These are phyloP conservation scores for Oxyria digyna DNA, from an alignment of 148 eudicot species.

Conservation along the genomic window DNA sequence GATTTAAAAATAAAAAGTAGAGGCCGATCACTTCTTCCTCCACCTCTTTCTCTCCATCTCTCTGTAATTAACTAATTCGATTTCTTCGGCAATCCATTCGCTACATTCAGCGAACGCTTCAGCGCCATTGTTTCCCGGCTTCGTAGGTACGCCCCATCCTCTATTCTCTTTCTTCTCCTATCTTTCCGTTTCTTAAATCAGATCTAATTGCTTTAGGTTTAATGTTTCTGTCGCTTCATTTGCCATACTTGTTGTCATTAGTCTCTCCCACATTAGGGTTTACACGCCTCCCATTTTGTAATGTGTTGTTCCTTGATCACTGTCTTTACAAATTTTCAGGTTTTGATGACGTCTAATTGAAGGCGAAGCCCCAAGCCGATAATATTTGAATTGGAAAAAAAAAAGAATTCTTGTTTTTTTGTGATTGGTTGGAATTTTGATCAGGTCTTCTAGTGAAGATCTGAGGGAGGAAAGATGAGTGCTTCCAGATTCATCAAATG, in stretches of 20 bases:
- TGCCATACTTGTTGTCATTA: not conserved
- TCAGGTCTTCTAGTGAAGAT: conserved; percentile 45
- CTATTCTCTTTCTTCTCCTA: not conserved
- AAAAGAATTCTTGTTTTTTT: conserved; percentile 1
- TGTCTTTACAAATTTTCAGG: not conserved
- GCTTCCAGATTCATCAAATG: conserved; percentile 92
- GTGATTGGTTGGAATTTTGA: not conserved
- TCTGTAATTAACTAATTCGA: not conserved
- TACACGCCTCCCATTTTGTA: conserved; percentile 6
- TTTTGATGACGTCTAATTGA: conserved; percentile 2
- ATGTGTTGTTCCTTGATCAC: conserved; percentile 8
- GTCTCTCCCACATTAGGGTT: not conserved
- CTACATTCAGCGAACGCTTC: conserved; percentile 27
- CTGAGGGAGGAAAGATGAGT: conserved; percentile 50
- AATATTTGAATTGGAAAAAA: not conserved
- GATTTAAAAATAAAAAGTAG: not conserved
- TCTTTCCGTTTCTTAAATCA: conserved; percentile 6
- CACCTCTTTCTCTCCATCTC: not conserved
- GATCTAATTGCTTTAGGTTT: conserved; percentile 29
- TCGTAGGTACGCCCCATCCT: conserved; percentile 11
- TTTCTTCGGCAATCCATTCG: conserved; percentile 5
- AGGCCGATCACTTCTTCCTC: not conserved
- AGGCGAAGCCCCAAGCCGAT: not conserved
- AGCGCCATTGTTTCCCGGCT: conserved; percentile 39
- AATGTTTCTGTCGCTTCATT: conserved; percentile 14